Evolutionary conservation across 768 basidiomycete species (phyloP), one percentile per base, ranked within the genome.

Genomic region (Amyloporia xantha): DNA sequence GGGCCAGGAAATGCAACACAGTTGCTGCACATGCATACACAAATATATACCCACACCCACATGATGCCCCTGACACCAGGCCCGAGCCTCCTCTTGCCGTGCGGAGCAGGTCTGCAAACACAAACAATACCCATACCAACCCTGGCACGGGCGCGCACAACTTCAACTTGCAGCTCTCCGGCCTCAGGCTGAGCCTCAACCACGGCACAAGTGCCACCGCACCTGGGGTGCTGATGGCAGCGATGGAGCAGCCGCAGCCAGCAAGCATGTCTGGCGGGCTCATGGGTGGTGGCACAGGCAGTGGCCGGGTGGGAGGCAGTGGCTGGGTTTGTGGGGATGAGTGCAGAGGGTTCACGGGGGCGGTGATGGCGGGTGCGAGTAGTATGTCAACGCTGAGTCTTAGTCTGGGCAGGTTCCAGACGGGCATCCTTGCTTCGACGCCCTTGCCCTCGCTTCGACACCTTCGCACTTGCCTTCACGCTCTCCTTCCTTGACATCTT

Each of bases 301-400:
- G 15, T 33, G 9, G 30, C 30, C n/a, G 17, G 21, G 17, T 26
- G 28, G 26, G 23, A 19, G 12, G 5, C 25, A 5, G 24, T 26
- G 17, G 4, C 42, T 11, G 25, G n/a, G n/a, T n/a, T n/a, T n/a
- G n/a, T n/a, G n/a, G n/a, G n/a, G n/a, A n/a, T n/a, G n/a, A n/a
- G n/a, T n/a, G n/a, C n/a, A n/a, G n/a, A n/a, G n/a, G n/a, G n/a
- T n/a, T n/a, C n/a, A n/a, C n/a, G n/a, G n/a, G 25, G 24, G 24
- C 42, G 5, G 24, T 26, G 24, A 24, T 43, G 17, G 42, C 26
- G 7, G 42, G 42, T 11, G 24, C 24, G 17, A 43, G 42, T 26
- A 43, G 42, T 26, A 43, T 43, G 42, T 26, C 42, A 3, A 43
- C 42, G 42, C 42, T 43, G 21, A 43, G 24, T 19, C n/a, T 9